Evolutionary conservation across 495 filamentous ascomycete genomes (phyloP).

Genomic region (Penicillium turbatum): DNA sequence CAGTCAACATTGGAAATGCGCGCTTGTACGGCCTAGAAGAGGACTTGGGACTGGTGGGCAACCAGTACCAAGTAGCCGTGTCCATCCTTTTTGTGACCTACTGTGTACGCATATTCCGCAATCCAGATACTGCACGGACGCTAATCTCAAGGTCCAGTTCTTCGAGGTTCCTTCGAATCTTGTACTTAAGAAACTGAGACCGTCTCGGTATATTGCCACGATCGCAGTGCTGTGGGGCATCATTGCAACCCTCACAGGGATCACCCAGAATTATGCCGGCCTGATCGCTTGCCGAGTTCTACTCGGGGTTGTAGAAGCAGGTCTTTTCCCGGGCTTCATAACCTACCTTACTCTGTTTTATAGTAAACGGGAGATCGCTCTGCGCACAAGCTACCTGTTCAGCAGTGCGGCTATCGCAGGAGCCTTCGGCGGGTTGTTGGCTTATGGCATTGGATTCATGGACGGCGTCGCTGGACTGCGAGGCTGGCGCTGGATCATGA

Average conservation of each 20-base stretch:
- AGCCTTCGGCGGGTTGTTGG: slow-evolving; percentile 69
- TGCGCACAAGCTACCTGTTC: slow-evolving; percentile 73
- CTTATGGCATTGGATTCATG: slow-evolving; percentile 70
- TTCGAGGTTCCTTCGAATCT: slow-evolving; percentile 60
- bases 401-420: slow-evolving; percentile 72
- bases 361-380: slow-evolving; percentile 65
- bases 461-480: slow-evolving; percentile 57
- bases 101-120: slow-evolving; percentile 35
- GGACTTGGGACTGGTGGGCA: slow-evolving; percentile 56
- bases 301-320: slow-evolving; percentile 54
- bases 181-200: slow-evolving; percentile 74
- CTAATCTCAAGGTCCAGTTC: slow-evolving; percentile 20
- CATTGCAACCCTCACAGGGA: slow-evolving; percentile 63
- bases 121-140: not conserved
- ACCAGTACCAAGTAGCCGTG: slow-evolving; percentile 66
- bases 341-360: slow-evolving; percentile 76
- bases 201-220: slow-evolving; percentile 63
- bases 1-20: slow-evolving; percentile 76
- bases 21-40: slow-evolving; percentile 63
- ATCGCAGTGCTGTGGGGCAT: slow-evolving; percentile 64
- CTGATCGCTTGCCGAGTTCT: slow-evolving; percentile 53
- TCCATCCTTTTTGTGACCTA: slow-evolving; percentile 73
- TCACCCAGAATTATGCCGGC: slow-evolving; percentile 55
- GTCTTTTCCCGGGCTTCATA: slow-evolving; percentile 52
- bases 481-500: slow-evolving; percentile 56